A percentile compares a stretch with the other conserved stretches of the same genome.
Evolutionary conservation across 805 yeast genomes (phyloP).

Genomic region (Starmera caribaea): DNA sequence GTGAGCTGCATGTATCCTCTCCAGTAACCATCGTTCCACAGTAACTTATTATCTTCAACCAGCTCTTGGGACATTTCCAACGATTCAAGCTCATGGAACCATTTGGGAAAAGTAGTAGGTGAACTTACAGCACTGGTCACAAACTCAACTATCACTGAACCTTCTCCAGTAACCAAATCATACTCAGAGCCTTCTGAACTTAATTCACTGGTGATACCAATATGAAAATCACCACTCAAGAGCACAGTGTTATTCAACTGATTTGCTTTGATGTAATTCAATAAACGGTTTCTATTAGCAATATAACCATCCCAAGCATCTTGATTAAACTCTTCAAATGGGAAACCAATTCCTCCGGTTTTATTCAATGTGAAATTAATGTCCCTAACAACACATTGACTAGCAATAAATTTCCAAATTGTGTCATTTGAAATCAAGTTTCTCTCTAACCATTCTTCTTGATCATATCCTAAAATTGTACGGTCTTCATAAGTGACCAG

Average conservation of each 20-base stretch:
- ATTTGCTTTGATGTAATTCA: conserved; percentile 8
- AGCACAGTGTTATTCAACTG: conserved; percentile 10
- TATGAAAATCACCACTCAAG: conserved; percentile 18
- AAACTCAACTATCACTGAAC: conserved; percentile 16
- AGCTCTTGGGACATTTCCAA: conserved; percentile 2
- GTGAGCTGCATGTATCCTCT: conserved; percentile 6
- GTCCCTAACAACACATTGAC: conserved; percentile 7
- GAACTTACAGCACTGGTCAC: conserved; percentile 17
- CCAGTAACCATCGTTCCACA: conserved; percentile 10
- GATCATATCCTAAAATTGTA: conserved; percentile 18
- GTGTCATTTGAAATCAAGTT: conserved; percentile 8
- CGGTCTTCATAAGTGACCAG: conserved; percentile 14
- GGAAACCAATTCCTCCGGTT: conserved; percentile 11
- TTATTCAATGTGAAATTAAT: conserved; percentile 5
- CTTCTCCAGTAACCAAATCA: conserved; percentile 13
- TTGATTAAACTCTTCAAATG: conserved; percentile 12
- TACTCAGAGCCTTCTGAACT: conserved; percentile 6
- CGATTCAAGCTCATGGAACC: neutral
- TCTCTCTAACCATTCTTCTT: conserved; percentile 17
- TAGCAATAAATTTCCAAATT: conserved; percentile 12
- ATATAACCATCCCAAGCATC: conserved; percentile 20
- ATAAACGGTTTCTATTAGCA: conserved; percentile 14
- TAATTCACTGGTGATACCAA: conserved; percentile 16
- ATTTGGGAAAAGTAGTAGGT: conserved; percentile 14
- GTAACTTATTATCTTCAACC: conserved; percentile 4